Evolutionary conservation across 2,329 filamentous ascomycete genomes (phyloP).

Genomic region (Microcera coccophila): DNA sequence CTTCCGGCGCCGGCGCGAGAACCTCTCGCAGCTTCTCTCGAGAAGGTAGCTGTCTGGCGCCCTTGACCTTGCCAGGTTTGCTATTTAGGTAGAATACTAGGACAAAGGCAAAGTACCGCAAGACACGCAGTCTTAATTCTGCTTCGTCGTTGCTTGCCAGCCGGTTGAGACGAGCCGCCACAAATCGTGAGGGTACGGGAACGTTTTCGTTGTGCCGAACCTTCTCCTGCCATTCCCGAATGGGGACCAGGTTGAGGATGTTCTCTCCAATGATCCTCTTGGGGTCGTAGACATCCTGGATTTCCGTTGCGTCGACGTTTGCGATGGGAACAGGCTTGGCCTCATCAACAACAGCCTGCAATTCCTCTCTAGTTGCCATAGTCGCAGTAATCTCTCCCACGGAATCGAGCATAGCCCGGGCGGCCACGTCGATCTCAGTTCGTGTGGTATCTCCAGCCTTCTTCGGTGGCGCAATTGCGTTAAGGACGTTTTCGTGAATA

Average conservation of each 20-base stretch:
- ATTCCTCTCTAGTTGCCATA: slow-evolving; percentile 64
- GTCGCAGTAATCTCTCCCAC: slow-evolving; percentile 59
- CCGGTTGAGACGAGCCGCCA: slow-evolving; percentile 58
- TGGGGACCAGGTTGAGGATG: slow-evolving; percentile 62
- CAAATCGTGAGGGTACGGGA: slow-evolving; percentile 57
- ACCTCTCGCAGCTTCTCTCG: slow-evolving; percentile 58
- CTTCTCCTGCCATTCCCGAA: slow-evolving; percentile 71
- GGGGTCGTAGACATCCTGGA: slow-evolving; percentile 70
- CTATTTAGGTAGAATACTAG: slow-evolving; percentile 50
- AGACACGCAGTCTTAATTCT: slow-evolving; percentile 51
- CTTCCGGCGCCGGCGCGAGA: slow-evolving; percentile 55
- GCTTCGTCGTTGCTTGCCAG: slow-evolving; percentile 52
- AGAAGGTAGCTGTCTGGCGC: slow-evolving; percentile 51
- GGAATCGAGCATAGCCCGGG: slow-evolving; percentile 57
- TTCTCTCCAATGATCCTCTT: slow-evolving; percentile 63
- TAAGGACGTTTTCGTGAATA: slow-evolving; percentile 63
- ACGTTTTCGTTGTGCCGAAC: slow-evolving; percentile 57
- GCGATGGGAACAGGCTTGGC: slow-evolving; percentile 70
- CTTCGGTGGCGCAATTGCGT: slow-evolving; percentile 58
- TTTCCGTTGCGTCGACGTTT: slow-evolving; percentile 62
- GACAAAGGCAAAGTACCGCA: slow-evolving; percentile 58
- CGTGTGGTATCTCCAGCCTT: slow-evolving; percentile 33
- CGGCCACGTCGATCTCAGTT: slow-evolving; percentile 52
- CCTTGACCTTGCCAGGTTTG: slow-evolving; percentile 44
- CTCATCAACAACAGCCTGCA: slow-evolving; percentile 61